phyloP scores from a whole-genome alignment of 2,329 filamentous ascomycete species.

The Ceratocystis ficicola region DNA sequence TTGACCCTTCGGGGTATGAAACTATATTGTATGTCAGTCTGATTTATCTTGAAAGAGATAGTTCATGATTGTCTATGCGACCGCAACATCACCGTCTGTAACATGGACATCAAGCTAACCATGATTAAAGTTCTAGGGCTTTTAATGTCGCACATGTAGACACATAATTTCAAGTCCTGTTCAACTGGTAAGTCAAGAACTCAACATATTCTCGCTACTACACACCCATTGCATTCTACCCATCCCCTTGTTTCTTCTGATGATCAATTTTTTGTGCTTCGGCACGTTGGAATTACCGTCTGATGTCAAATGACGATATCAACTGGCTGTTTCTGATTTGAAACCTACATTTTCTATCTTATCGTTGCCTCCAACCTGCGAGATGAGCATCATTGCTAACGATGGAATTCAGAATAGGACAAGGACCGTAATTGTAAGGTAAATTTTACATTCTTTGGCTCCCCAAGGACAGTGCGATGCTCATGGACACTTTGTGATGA shows the following conservation, averaged over 20 bases:
- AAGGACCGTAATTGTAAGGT: slow-evolving; percentile 16
- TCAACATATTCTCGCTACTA: neutral
- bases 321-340: slow-evolving; percentile 73
- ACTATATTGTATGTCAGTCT: slow-evolving; percentile 85
- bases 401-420: slow-evolving; percentile 23
- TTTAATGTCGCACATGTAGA: slow-evolving; percentile 14
- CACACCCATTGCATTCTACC: neutral
- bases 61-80: slow-evolving; percentile 10
- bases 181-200: slow-evolving; percentile 16
- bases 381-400: slow-evolving; percentile 29
- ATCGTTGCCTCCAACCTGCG: neutral
- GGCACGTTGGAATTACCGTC: slow-evolving; percentile 91
- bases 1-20: slow-evolving; percentile 75
- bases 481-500: slow-evolving; percentile 51
- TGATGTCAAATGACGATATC: slow-evolving; percentile 66
- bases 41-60: slow-evolving; percentile 36
- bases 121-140: slow-evolving; percentile 16
- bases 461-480: neutral
- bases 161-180: slow-evolving; percentile 10
- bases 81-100: neutral
- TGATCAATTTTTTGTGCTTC: slow-evolving; percentile 49
- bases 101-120: neutral
- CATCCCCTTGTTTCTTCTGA: slow-evolving; percentile 31
- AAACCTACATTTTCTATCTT: slow-evolving; percentile 12
- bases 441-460: slow-evolving; percentile 22